Evolutionary conservation across 2,329 filamentous ascomycete species (phyloP).

Genomic region (Neophaeococcomyces mojaviensis): DNA sequence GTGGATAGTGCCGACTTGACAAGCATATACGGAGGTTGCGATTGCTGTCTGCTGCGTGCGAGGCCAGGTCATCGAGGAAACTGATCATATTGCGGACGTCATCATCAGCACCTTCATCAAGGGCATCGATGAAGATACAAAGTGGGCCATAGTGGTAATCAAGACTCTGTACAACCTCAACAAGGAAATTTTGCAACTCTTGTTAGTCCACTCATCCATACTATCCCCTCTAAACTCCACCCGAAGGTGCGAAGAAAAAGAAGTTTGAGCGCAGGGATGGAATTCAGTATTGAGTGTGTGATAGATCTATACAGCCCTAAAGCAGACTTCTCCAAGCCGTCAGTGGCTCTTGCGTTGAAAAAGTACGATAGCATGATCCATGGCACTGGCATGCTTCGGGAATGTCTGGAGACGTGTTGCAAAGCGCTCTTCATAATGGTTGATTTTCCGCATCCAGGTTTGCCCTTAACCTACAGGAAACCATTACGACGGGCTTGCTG

Average conservation of each 20-base stretch:
- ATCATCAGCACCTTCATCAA: conserved; percentile 39
- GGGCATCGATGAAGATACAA: conserved; percentile 34
- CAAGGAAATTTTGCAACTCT: too few species aligned
- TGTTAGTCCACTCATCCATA: too few species aligned
- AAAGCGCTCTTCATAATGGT: conserved; percentile 29
- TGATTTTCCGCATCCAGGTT: conserved; percentile 31
- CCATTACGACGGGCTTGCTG: conserved; percentile 16
- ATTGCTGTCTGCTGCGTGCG: conserved; percentile 10
- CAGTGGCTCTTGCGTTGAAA: conserved; percentile 41
- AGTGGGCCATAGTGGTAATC: too few species aligned
- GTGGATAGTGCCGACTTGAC: conserved; percentile 39
- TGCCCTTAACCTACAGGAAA: conserved; percentile 34
- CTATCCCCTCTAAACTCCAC: too few species aligned
- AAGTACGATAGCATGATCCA: conserved; percentile 40
- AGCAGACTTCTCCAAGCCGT: conserved; percentile 37
- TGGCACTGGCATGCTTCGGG: background rate
- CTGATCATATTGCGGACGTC: conserved; percentile 32
- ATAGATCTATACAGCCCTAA: conserved; percentile 44
- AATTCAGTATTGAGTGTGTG: conserved; percentile 1
- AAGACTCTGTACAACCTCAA: too few species aligned
- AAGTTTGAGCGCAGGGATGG: background rate
- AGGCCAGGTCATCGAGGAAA: conserved; percentile 29
- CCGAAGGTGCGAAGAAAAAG: too few species aligned
- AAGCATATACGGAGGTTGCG: conserved; percentile 29
- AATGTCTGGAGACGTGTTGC: background rate